These are phyloP conservation scores for Helotiales sp. DNA, from an alignment of 2,329 filamentous ascomycete genomes.

Conservation along the genomic window DNA sequence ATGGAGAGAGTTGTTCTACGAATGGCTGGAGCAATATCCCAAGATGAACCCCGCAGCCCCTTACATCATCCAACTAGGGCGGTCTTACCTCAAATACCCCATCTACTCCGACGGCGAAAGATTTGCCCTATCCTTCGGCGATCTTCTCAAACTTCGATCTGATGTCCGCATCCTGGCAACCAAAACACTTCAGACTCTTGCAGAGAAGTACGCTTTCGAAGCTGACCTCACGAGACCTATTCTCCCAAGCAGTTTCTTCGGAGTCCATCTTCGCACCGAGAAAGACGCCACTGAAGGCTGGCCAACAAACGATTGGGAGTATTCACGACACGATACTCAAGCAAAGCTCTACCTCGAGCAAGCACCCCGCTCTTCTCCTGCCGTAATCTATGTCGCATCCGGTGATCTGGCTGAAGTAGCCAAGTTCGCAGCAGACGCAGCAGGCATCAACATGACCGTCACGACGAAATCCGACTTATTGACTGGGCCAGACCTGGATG, in stretches of 20 bases:
- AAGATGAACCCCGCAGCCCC: neutral
- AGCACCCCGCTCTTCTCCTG: slow-evolving; percentile 36
- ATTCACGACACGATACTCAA: slow-evolving; percentile 39
- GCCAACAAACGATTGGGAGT: neutral
- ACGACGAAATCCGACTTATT: slow-evolving; percentile 50
- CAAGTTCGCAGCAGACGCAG: slow-evolving; percentile 45
- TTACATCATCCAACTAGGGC: neutral
- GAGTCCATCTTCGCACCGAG: slow-evolving; percentile 47
- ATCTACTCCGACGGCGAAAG: slow-evolving; percentile 44
- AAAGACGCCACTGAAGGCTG: slow-evolving; percentile 36
- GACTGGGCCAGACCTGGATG: slow-evolving; percentile 40
- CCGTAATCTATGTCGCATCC: slow-evolving; percentile 50
- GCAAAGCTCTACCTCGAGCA: slow-evolving; percentile 44
- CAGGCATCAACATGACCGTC: slow-evolving; percentile 45
- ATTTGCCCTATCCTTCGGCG: slow-evolving; percentile 47
- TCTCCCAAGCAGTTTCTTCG: slow-evolving; percentile 43
- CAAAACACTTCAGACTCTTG: slow-evolving; percentile 41
- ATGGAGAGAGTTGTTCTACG: neutral
- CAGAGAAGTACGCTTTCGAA: slow-evolving; percentile 30
- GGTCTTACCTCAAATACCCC: slow-evolving; percentile 40
- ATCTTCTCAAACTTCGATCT: slow-evolving; percentile 44
- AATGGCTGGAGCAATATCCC: neutral
- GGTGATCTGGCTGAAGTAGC: slow-evolving; percentile 46
- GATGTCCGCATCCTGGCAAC: slow-evolving; percentile 42
- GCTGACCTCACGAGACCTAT: slow-evolving; percentile 40